These are phyloP conservation scores for Mixia osmundae DNA, from an alignment of 1,284 basidiomycete species.

Conservation along the genomic window DNA sequence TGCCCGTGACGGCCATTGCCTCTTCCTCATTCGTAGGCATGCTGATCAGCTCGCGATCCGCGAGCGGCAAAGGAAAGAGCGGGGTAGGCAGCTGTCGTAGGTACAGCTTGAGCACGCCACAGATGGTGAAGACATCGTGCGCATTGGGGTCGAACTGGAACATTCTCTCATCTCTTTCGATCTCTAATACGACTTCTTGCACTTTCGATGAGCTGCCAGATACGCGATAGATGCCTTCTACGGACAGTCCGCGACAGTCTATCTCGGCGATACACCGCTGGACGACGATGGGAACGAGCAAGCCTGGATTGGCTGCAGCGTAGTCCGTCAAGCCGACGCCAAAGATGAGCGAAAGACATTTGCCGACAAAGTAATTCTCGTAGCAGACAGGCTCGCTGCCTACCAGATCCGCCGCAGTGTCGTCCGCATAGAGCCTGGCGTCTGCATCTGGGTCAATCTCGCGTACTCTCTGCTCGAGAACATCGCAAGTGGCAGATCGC, in stretches of 20 bases:
- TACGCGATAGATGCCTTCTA: slow-evolving; percentile 60
- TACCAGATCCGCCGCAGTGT: slow-evolving; percentile 1
- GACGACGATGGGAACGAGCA: slow-evolving; percentile 55
- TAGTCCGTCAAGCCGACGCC: slow-evolving; percentile 81
- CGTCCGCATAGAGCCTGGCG: neutral
- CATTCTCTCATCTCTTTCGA: slow-evolving; percentile 67
- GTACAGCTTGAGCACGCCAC: slow-evolving; percentile 76
- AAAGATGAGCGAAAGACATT: slow-evolving; percentile 63
- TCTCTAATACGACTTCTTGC: slow-evolving; percentile 49
- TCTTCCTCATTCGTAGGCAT: slow-evolving; percentile 27
- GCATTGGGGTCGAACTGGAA: slow-evolving; percentile 51
- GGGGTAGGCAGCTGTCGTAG: slow-evolving; percentile 80
- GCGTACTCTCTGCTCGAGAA: neutral
- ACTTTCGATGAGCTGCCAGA: slow-evolving; percentile 7
- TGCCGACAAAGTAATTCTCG: slow-evolving; percentile 60
- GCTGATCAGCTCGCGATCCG: slow-evolving; percentile 37
- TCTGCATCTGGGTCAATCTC: slow-evolving; percentile 1
- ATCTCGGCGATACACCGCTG: slow-evolving; percentile 21
- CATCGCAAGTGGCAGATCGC: neutral
- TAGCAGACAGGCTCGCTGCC: slow-evolving; percentile 27
- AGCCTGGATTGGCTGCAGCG: slow-evolving; percentile 42
- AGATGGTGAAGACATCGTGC: slow-evolving; percentile 73
- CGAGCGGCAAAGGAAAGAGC: slow-evolving; percentile 59
- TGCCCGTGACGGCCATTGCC: slow-evolving; percentile 40
- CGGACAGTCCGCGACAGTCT: slow-evolving; percentile 35